Percentiles rank a stretch among this genome's conserved stretches.
phyloP scores from a whole-genome alignment of 192 early-diverging fungal genomes.

The Linnemannia zychae region DNA sequence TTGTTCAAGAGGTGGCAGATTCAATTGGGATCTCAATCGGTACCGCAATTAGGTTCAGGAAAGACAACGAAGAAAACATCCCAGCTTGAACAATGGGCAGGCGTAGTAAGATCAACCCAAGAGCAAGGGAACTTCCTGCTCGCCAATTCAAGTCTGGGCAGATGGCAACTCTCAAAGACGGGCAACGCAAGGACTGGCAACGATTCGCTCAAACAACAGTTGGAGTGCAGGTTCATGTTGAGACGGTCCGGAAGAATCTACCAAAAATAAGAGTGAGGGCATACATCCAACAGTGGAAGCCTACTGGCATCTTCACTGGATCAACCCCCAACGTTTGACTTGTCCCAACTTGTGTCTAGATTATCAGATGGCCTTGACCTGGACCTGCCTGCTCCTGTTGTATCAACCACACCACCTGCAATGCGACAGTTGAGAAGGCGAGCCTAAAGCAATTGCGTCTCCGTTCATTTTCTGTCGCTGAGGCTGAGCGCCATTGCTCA shows the following conservation, averaged over 20 bases:
- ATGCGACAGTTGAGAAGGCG: neutral
- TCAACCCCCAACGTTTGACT: neutral
- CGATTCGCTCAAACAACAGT: conserved; percentile 11
- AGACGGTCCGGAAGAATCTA: conserved; percentile 11
- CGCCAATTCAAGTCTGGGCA: conserved; percentile 5
- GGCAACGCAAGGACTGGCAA: neutral
- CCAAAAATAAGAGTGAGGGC: neutral
- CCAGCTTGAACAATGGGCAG: conserved; percentile 5
- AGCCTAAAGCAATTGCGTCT: neutral
- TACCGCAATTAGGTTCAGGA: neutral
- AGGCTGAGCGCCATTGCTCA: neutral
- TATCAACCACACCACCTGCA: neutral
- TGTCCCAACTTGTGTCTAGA: neutral
- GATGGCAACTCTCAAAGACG: conserved; percentile 4
- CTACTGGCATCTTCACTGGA: neutral
- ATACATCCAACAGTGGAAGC: conserved; percentile 9
- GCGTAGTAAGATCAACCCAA: neutral
- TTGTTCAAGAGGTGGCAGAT: neutral
- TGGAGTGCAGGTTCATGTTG: conserved; percentile 7
- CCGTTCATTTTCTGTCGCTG: neutral
- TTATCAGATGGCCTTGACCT: neutral
- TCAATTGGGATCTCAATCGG: conserved; percentile 10
- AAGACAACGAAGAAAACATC: conserved; percentile 17
- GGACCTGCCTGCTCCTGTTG: neutral
- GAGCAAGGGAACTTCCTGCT: neutral